Evolutionary conservation across 73 alveolate genomes (phyloP), one percentile per base, ranked within the genome.

Genomic region (Paramecium caudatum): DNA sequence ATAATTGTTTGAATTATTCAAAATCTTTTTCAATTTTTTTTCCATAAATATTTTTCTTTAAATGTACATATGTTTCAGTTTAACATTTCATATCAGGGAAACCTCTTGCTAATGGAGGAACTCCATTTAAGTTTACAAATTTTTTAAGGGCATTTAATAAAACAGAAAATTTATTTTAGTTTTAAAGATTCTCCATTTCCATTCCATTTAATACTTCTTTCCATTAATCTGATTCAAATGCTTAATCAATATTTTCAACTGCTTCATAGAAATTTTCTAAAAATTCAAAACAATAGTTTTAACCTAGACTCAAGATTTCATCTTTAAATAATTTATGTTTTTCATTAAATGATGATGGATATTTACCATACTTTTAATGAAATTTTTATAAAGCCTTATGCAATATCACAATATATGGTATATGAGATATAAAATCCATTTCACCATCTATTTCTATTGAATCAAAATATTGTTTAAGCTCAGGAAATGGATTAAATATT

Each of bases 1-100:
- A 19, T 47, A 50, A 55, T 91, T 78, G 43, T 21, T 55, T 23
- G 25, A 55, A 23, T 1, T 9, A 3, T 55, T 55, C 23, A 55
- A 55, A 55, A 7, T 21, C 80, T 55, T 55, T 55, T 27, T 55
- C 80, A 0, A 55, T 10, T 39, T 39, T 39, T 4, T 5, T 3
- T 10, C 80, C 45, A 55, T 55, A 55, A 1, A 55, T 23, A 21
- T 23, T 55, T 27, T 55, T 55, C 30, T 55, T 21, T 23, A 16
- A 55, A 55, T 55, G 80, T 3, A 55, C 45, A 16, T 55, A 55
- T 9, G 80, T 55, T 5, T 55, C 23, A 12, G 80, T 55, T 10
- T 91, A 61, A 39, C 98, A 74, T n/a, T 95, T 94, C 99, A 98
- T 97, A 82, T 98, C 99, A 17, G 99, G 99, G 10, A 97, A 82